phyloP scores from a whole-genome alignment of 1,284 basidiomycete species.

The Kwoniella shivajii region DNA sequence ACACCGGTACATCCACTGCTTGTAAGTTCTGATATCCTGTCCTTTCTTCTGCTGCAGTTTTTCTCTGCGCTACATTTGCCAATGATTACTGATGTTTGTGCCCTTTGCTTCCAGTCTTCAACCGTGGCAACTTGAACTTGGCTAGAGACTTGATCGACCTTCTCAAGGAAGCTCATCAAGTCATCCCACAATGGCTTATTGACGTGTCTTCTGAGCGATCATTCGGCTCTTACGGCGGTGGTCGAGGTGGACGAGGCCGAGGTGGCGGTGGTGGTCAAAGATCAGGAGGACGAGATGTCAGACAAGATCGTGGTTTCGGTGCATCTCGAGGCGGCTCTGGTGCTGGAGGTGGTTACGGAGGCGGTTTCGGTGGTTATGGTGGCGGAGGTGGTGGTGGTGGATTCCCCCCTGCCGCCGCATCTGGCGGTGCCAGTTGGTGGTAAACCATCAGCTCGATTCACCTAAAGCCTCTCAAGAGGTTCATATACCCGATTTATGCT shows the following conservation, averaged over 20 bases:
- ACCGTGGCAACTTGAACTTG: constrained; percentile 88
- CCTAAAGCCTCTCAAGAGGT: neutral
- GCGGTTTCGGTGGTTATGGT: constrained; percentile 54
- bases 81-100: too few species aligned
- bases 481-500: constrained; percentile 5
- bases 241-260: constrained; percentile 63
- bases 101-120: too few species aligned
- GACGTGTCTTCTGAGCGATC: constrained; percentile 79
- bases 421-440: constrained; percentile 55
- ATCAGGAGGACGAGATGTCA: constrained; percentile 60
- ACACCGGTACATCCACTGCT: constrained; percentile 92
- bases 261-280: constrained; percentile 58
- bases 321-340: constrained; percentile 60
- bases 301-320: constrained; percentile 62
- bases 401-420: constrained; percentile 43
- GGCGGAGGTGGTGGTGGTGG: constrained; percentile 51
- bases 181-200: constrained; percentile 81
- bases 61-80: too few species aligned
- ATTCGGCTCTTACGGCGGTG: constrained; percentile 63
- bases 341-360: constrained; percentile 26
- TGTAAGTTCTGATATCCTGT: too few species aligned
- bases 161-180: constrained; percentile 80
- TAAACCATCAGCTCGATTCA: constrained; percentile 19
- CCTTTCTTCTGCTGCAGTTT: too few species aligned
- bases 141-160: constrained; percentile 89